These are phyloP conservation scores for Viola odorata DNA, from an alignment of 345 rosid genomes.

Conservation along the genomic window DNA sequence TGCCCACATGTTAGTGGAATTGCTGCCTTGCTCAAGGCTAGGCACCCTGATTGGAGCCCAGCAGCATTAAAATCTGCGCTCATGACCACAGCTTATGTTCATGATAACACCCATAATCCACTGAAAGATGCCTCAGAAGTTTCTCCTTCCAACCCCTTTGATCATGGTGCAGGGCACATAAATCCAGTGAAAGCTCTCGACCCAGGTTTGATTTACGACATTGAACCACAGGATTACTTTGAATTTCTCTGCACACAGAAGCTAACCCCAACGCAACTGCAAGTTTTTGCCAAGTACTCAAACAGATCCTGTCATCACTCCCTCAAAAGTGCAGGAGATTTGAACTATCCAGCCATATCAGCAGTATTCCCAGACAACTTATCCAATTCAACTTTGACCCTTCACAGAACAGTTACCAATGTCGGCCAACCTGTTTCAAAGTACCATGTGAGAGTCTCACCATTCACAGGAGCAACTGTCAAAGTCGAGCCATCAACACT, in stretches of 20 bases:
- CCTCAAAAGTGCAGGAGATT: constrained; percentile 54
- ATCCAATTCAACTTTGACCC: constrained; percentile 29
- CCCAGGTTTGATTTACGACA: constrained; percentile 85
- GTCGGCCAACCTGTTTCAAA: constrained; percentile 62
- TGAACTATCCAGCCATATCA: constrained; percentile 90
- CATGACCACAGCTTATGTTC: constrained; percentile 93
- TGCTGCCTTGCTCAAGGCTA: constrained; percentile 79
- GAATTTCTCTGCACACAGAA: constrained; percentile 83
- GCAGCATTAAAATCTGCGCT: constrained; percentile 89
- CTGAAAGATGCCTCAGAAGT: constrained; percentile 52
- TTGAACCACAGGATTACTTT: constrained; percentile 65
- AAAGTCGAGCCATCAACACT: constrained; percentile 52
- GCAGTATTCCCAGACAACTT: constrained; percentile 53
- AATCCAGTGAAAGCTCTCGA: constrained; percentile 69
- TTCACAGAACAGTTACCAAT: constrained; percentile 68
- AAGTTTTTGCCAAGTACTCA: constrained; percentile 57
- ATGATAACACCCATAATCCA: constrained; percentile 57
- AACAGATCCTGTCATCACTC: constrained; percentile 60
- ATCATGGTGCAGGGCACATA: constrained; percentile 87
- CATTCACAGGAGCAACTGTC: constrained; percentile 55
- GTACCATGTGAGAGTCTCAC: constrained; percentile 57
- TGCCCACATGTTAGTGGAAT: constrained; percentile 95
- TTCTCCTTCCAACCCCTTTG: constrained; percentile 56
- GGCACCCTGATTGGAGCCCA: constrained; percentile 92
- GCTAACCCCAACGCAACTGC: constrained; percentile 48